Percentiles rank a stretch among this genome's conserved stretches.
These are phyloP conservation scores for Nicotiana otophora DNA, from an alignment of 257 asterid species.

Conservation along the genomic window DNA sequence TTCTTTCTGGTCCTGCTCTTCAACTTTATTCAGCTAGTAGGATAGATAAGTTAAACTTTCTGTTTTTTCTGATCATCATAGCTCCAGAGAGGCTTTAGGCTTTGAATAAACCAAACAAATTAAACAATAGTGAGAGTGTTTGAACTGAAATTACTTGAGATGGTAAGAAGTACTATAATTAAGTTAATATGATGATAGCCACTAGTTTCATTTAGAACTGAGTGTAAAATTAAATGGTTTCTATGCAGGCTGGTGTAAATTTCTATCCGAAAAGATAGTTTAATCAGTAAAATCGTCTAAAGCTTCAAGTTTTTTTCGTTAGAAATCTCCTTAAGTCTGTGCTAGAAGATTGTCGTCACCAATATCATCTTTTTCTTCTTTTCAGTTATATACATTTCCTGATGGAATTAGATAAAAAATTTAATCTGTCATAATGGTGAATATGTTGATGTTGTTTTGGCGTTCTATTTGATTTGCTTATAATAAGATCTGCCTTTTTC, in stretches of 20 bases:
- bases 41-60: background rate
- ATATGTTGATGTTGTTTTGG: background rate
- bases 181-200: background rate
- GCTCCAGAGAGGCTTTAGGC: background rate
- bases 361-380: background rate
- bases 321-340: background rate
- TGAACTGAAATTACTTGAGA: background rate
- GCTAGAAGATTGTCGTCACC: background rate
- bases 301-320: background rate
- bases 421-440: background rate
- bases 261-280: background rate
- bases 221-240: background rate
- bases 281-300: background rate
- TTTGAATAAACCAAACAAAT: background rate
- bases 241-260: background rate
- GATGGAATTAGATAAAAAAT: background rate
- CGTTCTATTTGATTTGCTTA: background rate
- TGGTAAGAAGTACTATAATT: background rate
- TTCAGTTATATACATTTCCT: background rate
- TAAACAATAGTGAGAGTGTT: background rate
- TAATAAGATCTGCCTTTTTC: background rate
- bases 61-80: background rate
- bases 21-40: background rate
- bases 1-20: background rate
- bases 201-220: background rate